These are phyloP conservation scores for Berberis vulgaris DNA, from an alignment of 164 flowering plant species.

Conservation along the genomic window DNA sequence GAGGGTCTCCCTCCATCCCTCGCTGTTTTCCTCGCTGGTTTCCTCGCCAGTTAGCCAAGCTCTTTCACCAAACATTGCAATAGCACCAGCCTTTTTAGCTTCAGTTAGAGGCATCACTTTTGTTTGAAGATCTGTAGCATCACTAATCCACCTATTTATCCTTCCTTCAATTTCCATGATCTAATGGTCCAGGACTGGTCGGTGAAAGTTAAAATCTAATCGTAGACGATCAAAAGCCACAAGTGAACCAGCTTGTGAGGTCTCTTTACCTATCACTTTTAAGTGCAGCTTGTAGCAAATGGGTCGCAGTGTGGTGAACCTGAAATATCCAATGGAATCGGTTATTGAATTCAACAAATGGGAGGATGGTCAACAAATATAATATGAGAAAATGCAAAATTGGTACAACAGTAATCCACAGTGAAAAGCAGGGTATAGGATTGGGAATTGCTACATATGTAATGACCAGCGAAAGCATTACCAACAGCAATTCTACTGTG, in stretches of 20 bases:
- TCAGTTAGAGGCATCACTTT: conserved; percentile 77
- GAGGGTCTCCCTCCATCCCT: no score
- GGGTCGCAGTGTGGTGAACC: conserved; percentile 99
- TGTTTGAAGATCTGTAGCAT: conserved; percentile 64
- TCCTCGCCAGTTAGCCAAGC: no score
- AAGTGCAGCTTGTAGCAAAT: conserved; percentile 90
- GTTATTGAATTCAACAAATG: background rate
- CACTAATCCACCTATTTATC: conserved; percentile 81
- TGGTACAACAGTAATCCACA: no score
- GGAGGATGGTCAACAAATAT: no score
- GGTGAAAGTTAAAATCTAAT: conserved; percentile 89
- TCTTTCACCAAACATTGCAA: conserved; percentile 99
- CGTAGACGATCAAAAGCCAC: conserved; percentile 94
- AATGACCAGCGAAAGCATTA: no score
- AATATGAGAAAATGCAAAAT: no score
- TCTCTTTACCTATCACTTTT: conserved; percentile 76
- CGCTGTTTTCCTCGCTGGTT: no score
- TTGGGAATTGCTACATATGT: no score
- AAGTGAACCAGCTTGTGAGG: conserved; percentile 96
- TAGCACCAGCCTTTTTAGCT: conserved; percentile 88
- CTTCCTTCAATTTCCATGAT: conserved; percentile 60
- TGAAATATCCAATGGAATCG: conserved; percentile 17
- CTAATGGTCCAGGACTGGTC: conserved; percentile 63
- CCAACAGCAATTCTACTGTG: no score
- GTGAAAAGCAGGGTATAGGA: no score